Conservation (phyloP, 768 basidiomycete species). For the Kwoniella bestiolae region DNA sequence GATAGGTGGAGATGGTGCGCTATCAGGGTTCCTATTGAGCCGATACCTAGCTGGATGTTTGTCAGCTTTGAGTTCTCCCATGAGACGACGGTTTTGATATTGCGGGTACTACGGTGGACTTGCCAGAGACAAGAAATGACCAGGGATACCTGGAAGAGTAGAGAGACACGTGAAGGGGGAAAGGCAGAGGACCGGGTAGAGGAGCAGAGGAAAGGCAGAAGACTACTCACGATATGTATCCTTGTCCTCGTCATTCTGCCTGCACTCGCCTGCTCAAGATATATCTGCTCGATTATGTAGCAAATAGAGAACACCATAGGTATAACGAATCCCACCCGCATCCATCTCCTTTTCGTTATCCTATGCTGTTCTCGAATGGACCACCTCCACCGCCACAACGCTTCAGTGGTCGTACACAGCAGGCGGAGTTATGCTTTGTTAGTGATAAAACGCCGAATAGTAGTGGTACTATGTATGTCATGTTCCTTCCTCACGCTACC, state of each 20-base stretch:
- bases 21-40: constrained; percentile 80
- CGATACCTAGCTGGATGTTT: constrained; percentile 66
- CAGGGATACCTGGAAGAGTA: not conserved
- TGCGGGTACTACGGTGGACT: too few relatives aligned
- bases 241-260: constrained; percentile 32
- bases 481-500: not conserved
- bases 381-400: constrained; percentile 26
- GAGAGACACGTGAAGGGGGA: too few relatives aligned
- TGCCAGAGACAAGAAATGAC: too few relatives aligned
- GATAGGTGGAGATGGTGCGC: constrained; percentile 74
- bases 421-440: constrained; percentile 6
- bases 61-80: too few relatives aligned
- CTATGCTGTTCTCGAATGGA: constrained; percentile 3
- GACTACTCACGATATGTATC: constrained; percentile 56
- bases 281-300: too few relatives aligned
- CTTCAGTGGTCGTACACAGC: not conserved
- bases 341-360: not conserved
- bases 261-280: too few relatives aligned
- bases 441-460: constrained; percentile 14
- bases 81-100: too few relatives aligned
- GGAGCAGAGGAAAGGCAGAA: too few relatives aligned
- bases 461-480: not conserved
- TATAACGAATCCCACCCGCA: not conserved
- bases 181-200: too few relatives aligned
- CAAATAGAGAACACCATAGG: not conserved